Percentiles rank a stretch among this genome's conserved stretches.
Conservation (phyloP, 345 rosid species). For the Raphanus sativus region DNA sequence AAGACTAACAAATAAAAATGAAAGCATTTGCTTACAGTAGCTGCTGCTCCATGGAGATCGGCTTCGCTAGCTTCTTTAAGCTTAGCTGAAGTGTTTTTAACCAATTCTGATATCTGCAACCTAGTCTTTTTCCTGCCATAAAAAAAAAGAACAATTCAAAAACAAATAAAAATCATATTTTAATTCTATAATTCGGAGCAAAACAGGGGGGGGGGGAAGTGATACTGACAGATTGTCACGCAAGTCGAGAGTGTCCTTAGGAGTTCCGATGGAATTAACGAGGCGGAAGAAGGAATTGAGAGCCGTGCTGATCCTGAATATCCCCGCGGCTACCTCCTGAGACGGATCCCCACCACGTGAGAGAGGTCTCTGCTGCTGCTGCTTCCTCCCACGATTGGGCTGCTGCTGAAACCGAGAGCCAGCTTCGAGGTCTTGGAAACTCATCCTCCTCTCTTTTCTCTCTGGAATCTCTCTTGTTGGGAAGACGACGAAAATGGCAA, state of each 20-base stretch:
- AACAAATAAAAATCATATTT: background rate
- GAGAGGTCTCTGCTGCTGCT: conserved; percentile 7
- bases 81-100: conserved; percentile 60
- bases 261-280: conserved; percentile 70
- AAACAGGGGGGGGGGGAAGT: background rate
- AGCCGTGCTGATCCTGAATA: conserved; percentile 73
- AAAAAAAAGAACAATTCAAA: background rate
- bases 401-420: conserved; percentile 32
- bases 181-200: background rate
- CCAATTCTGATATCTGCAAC: conserved; percentile 57
- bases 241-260: conserved; percentile 65
- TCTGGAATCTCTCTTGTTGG: background rate
- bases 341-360: conserved; percentile 48
- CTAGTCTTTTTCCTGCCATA: conserved; percentile 62
- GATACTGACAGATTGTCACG: conserved; percentile 62
- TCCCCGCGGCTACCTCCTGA: conserved; percentile 71
- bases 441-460: conserved; percentile 39
- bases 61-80: conserved; percentile 70
- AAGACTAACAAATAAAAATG: background rate
- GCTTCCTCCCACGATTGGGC: conserved; percentile 12
- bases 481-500: conserved; percentile 24
- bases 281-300: conserved; percentile 66
- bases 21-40: conserved; percentile 33
- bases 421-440: conserved; percentile 67
- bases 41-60: conserved; percentile 52